Conservation (phyloP, 1,284 basidiomycete species). For the Malassezia japonica region DNA sequence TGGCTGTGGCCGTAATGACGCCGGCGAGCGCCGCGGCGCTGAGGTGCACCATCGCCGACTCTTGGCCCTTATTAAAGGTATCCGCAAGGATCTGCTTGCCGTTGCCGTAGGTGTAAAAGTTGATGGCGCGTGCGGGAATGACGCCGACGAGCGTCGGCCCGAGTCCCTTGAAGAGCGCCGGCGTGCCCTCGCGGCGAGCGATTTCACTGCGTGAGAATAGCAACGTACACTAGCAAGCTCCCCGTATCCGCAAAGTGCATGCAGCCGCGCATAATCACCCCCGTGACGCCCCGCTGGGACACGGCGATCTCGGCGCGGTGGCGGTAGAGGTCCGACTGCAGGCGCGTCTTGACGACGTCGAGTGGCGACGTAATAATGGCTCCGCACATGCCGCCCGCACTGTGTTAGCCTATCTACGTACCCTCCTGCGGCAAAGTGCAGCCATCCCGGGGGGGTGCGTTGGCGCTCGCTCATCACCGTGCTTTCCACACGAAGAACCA, state of each 20-base stretch:
- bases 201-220: conserved; percentile 20
- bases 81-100: conserved; percentile 83
- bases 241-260: conserved; percentile 93
- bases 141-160: conserved; percentile 90
- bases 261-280: conserved; percentile 56
- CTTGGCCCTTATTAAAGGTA: conserved; percentile 58
- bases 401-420: conserved; percentile 48
- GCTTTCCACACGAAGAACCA: not conserved
- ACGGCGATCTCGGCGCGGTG: conserved; percentile 22
- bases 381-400: conserved; percentile 92
- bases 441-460: conserved; percentile 28
- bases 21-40: conserved; percentile 71
- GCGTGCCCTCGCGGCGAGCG: conserved; percentile 68
- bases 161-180: conserved; percentile 86
- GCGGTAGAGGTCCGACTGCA: conserved; percentile 81
- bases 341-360: conserved; percentile 93
- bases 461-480: not conserved
- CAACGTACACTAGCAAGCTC: conserved; percentile 57
- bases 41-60: conserved; percentile 78
- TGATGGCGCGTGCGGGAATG: conserved; percentile 79
- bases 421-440: conserved; percentile 52
- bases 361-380: conserved; percentile 93
- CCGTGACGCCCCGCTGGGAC: conserved; percentile 15
- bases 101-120: conserved; percentile 97
- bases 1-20: conserved; percentile 73